phyloP scores from a whole-genome alignment of 2,329 filamentous ascomycete species.

The Ramichloridium luteum region DNA sequence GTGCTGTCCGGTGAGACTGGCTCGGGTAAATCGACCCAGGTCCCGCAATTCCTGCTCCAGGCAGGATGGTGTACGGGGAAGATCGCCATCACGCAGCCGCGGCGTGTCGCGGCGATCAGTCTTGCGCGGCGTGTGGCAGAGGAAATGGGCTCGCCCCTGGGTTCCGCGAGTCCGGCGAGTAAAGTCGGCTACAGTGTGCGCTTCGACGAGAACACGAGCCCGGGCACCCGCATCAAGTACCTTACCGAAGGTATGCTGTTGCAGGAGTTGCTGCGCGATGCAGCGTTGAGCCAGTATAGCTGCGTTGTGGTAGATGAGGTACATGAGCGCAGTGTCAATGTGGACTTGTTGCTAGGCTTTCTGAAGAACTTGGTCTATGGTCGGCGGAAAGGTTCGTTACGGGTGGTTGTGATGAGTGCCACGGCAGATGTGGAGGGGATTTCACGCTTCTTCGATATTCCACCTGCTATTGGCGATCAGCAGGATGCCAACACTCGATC shows the following conservation, averaged over 20 bases:
- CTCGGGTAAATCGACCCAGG: conserved; percentile 92
- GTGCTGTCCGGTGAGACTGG: conserved; percentile 88
- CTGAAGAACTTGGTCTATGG: conserved; percentile 62
- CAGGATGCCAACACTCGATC: too few relatives aligned
- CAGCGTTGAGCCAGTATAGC: conserved; percentile 71
- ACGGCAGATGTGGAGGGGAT: conserved; percentile 80
- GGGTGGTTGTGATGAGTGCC: conserved; percentile 93
- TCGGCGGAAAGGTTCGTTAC: conserved; percentile 50
- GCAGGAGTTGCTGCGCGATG: conserved; percentile 83
- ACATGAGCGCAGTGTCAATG: conserved; percentile 88
- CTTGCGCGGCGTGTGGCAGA: conserved; percentile 77
- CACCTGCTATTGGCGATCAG: conserved; percentile 6
- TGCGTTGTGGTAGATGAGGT: conserved; percentile 91
- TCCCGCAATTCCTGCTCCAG: conserved; percentile 74
- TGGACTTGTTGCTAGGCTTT: conserved; percentile 83
- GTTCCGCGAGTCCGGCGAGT: conserved; percentile 44
- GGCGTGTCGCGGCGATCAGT: conserved; percentile 85
- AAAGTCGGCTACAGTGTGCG: conserved; percentile 87
- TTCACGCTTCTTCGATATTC: conserved; percentile 55
- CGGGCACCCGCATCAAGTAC: conserved; percentile 78
- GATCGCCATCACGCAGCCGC: conserved; percentile 88
- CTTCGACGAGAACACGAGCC: conserved; percentile 79
- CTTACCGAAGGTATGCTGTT: conserved; percentile 93
- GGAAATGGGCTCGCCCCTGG: conserved; percentile 60
- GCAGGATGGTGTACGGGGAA: conserved; percentile 76